Percentiles rank a stretch among this genome's conserved stretches.
phyloP scores from a whole-genome alignment of 2,329 filamentous ascomycete species.

The Penicillium griseofulvum region DNA sequence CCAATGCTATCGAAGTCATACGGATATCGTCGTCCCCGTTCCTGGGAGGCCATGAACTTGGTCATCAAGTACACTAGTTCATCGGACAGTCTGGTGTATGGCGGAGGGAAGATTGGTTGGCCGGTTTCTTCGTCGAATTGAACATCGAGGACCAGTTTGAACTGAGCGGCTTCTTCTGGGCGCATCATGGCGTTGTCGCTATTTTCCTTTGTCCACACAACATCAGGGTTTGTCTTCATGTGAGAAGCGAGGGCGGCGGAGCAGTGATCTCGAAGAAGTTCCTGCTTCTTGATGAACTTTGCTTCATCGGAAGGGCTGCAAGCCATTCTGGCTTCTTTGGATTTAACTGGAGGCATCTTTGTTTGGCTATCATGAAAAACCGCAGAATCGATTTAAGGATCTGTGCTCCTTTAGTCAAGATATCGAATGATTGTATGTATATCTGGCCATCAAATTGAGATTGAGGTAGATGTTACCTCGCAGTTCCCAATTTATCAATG shows the following conservation, averaged over 20 bases:
- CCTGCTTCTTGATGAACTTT: not conserved
- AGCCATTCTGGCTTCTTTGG: not conserved
- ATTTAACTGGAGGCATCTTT: not conserved
- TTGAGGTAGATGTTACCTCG: not conserved
- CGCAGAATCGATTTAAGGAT: not conserved
- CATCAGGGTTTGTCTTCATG: not conserved
- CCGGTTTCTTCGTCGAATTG: not conserved
- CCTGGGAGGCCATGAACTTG: constrained; percentile 5
- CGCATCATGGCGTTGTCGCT: too few species aligned
- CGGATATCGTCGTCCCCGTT: constrained; percentile 8
- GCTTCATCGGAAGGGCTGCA: not conserved
- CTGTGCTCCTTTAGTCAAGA: not conserved
- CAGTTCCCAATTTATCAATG: not conserved
- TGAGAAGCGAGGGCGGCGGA: not conserved
- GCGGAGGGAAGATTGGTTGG: constrained; percentile 10
- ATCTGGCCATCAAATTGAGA: not conserved
- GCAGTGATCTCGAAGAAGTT: not conserved
- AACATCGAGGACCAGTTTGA: constrained; percentile 4
- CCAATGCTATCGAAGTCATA: constrained; percentile 17
- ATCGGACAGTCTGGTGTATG: constrained; percentile 16
- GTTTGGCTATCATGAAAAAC: not conserved
- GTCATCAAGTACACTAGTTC: constrained; percentile 18
- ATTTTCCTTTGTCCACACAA: too few species aligned
- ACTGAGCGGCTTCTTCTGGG: too few species aligned
- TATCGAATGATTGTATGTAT: not conserved